Evolutionary conservation across 2,329 filamentous ascomycete species (phyloP), one percentile per base, ranked within the genome.

Genomic region (Aspergillus awamori): DNA sequence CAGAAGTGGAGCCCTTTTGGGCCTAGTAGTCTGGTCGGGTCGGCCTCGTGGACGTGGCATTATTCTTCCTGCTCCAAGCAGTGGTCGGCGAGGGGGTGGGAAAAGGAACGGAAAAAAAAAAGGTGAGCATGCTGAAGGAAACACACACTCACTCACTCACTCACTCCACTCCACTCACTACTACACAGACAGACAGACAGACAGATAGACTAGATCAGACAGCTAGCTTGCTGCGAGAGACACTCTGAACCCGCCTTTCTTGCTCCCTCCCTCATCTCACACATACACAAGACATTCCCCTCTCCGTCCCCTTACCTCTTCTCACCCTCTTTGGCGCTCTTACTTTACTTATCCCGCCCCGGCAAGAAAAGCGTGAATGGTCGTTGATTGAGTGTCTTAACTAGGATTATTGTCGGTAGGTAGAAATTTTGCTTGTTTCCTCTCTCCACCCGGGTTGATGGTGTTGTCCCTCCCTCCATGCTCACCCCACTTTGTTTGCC

Each of bases 41-140:
- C 62, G 63, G 53, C 59, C 63, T 64, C 59, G 63, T 67, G 61
- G 65, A 62, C 58, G 59, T 63, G 64, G 56, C 64, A 63, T 61
- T 61, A 63, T 60, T 53, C 58, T 56, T 62, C 49, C 28, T 62
- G 33, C 38, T 57, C 43, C 43, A 22, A 57, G 30, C 11, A 28
- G 28, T 41, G 45, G n/a, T 58, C 30, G 30, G 15, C 30, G 8
- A 33, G 41, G 20, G 20, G 17, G 30, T 36, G 30, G 22, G 24
- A 22, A 39, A 38, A 39, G 26, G 6, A 24, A 24, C 10, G 4
- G 33, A 13, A 38, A 38, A 38, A 38, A 38, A 17, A 22, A 33
- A 38, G 41, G 30, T 28, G 52, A 39, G 33, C 28, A 43, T 36
- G 30, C 30, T 36, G 30, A 36, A 10, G 5, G 30, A 36, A 36